Base-by-base conservation (phyloP, 345 rosid genomes). In the Kandelia obovata region DNA sequence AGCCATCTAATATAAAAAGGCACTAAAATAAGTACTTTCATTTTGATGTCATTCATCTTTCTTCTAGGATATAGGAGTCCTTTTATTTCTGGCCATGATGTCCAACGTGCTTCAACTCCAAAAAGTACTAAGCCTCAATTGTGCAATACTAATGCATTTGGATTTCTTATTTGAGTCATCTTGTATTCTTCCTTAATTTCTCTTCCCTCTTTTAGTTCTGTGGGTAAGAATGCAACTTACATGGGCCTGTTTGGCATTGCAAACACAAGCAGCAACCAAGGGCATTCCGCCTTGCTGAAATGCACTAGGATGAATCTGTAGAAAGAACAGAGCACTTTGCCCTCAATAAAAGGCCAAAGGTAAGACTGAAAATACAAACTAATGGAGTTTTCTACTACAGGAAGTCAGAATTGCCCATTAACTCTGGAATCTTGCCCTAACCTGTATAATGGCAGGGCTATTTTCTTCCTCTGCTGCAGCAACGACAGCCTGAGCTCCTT, bases 391-490 rank as follows among this genome's bases (percentile, higher is more conserved):
- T 43, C 47, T 9, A 13, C 49, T 13, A 43, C 19, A 43, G 13
- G 49, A 13, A 43, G 16, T 43, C 58, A 5, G 43, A 35, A 21
- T 51, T 34, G 64, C 46, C 10, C 52, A 19, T 9, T 21, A 17
- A 19, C 17, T 21, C 20, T 15, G 35, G 13, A n/a, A 28, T 53
- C 28, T 19, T 46, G 39, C 23, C 53, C 81, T 65, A 66, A 89
- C 97, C 97, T 94, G 98, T 72, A 94, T 78, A 71, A 94, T 94
- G 75, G 97, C 98, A 67, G 98, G 98, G 75, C 97, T 91, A 25
- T 73, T 78, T 86, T 91, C 92, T 78, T 87, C 89, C 88, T 89
- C 98, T 55, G 98, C 98, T 43, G 98, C 98, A 81, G 94, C 86
- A 72, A 94, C 85, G 75, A 94, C 97, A 68, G 98, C 98, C 78